Evolutionary conservation across 176 grass and related monocot species (phyloP).

Genomic region (Carex parvula): DNA sequence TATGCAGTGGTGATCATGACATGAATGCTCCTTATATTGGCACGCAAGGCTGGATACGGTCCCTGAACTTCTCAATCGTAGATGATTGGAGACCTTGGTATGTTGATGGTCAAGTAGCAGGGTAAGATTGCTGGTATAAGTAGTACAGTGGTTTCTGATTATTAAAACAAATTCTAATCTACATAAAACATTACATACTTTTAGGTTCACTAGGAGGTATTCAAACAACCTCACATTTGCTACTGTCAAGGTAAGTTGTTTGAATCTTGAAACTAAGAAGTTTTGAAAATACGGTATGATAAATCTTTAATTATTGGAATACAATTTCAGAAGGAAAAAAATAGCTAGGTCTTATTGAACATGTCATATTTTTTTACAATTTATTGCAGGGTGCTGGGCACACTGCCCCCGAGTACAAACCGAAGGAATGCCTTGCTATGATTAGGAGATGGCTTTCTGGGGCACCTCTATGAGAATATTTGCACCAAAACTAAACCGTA

Average conservation of each 20-base stretch:
- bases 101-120: conserved; percentile 51
- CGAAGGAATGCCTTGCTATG: conserved; percentile 7
- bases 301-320: neutral
- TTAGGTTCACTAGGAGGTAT: conserved; percentile 56
- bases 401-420: neutral
- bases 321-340: neutral
- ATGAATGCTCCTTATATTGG: conserved; percentile 28
- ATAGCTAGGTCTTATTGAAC: neutral
- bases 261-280: neutral
- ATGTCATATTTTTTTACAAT: neutral
- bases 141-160: neutral
- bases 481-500: too few relatives aligned
- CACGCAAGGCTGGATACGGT: conserved; percentile 54
- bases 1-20: conserved; percentile 73
- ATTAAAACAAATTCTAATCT: neutral
- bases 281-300: neutral
- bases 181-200: neutral
- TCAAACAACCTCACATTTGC: conserved; percentile 75
- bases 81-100: conserved; percentile 63
- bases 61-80: conserved; percentile 41
- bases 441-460: neutral
- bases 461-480: neutral
- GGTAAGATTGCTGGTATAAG: conserved; percentile 33
- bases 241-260: conserved; percentile 56
- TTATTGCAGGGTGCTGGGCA: conserved; percentile 10